Percentiles rank a stretch among this genome's conserved stretches.
These are phyloP conservation scores for Fusarium coffeatum DNA, from an alignment of 2,329 filamentous ascomycete genomes.

Conservation along the genomic window DNA sequence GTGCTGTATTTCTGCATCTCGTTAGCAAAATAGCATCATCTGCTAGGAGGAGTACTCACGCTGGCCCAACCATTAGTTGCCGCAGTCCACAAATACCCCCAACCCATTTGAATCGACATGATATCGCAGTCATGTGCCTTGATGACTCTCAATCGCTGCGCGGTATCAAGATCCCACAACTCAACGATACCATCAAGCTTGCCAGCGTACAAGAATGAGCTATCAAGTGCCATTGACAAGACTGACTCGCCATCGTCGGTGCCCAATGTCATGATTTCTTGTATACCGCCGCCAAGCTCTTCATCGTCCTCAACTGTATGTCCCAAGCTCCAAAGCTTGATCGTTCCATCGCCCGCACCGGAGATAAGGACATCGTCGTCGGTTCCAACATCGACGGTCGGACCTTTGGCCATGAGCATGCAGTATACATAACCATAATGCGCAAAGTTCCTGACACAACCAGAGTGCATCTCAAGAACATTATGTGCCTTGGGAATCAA, in stretches of 20 bases:
- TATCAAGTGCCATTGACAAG: slow-evolving; percentile 85
- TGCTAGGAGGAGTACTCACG: slow-evolving; percentile 61
- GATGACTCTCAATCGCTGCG: slow-evolving; percentile 88
- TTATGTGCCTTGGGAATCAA: slow-evolving; percentile 65
- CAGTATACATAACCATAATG: slow-evolving; percentile 97
- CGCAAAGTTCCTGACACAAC: slow-evolving; percentile 87
- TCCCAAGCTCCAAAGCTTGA: slow-evolving; percentile 88
- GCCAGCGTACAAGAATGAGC: slow-evolving; percentile 92
- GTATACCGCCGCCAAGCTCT: slow-evolving; percentile 68
- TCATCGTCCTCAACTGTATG: slow-evolving; percentile 51
- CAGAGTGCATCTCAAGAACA: slow-evolving; percentile 82
- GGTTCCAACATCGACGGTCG: slow-evolving; percentile 72
- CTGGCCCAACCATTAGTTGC: slow-evolving; percentile 89
- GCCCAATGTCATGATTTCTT: slow-evolving; percentile 75
- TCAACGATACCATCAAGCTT: slow-evolving; percentile 89
- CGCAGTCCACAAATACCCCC: slow-evolving; percentile 86
- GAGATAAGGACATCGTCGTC: slow-evolving; percentile 88
- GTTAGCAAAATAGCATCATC: neutral
- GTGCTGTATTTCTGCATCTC: slow-evolving; percentile 71
- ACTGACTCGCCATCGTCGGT: slow-evolving; percentile 72
- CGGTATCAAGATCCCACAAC: slow-evolving; percentile 96
- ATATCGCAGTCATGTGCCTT: slow-evolving; percentile 84
- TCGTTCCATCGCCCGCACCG: slow-evolving; percentile 91
- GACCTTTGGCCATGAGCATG: slow-evolving; percentile 85
- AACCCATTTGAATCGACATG: slow-evolving; percentile 86